phyloP scores from a whole-genome alignment of 805 yeast genomes.

The Sungouiozyma intestinalis region DNA sequence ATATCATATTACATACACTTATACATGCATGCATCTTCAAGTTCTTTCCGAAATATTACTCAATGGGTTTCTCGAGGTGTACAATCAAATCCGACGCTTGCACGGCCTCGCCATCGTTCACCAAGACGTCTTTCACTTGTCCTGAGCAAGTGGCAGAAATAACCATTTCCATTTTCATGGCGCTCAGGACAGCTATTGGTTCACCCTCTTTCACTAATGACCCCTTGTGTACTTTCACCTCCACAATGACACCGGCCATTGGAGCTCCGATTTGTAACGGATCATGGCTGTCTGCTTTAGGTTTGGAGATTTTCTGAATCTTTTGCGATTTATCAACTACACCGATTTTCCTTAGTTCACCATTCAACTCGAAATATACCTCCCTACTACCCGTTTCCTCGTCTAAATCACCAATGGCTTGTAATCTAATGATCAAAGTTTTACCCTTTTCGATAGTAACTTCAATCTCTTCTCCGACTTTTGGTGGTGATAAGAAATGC shows the following conservation, averaged over 20 bases:
- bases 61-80: conserved; percentile 32
- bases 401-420: conserved; percentile 87
- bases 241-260: conserved; percentile 98
- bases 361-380: conserved; percentile 95
- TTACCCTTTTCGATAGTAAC: conserved; percentile 94
- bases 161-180: conserved; percentile 99
- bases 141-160: conserved; percentile 88
- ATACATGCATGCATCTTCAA: neutral
- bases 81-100: conserved; percentile 87
- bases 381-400: conserved; percentile 84
- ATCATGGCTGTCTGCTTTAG: conserved; percentile 81
- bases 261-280: conserved; percentile 96
- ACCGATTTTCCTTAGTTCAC: conserved; percentile 94
- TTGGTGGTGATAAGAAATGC: conserved; percentile 79
- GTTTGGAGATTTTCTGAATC: conserved; percentile 74
- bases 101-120: conserved; percentile 88
- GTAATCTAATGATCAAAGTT: conserved; percentile 76
- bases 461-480: conserved; percentile 75
- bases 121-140: conserved; percentile 61
- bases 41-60: neutral
- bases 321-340: conserved; percentile 82
- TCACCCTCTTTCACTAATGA: conserved; percentile 92
- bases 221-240: conserved; percentile 83
- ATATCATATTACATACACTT: neutral
- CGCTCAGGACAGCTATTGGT: conserved; percentile 84